Conservation (phyloP, 805 yeast species). For the Debaryomyces tyrocola region DNA sequence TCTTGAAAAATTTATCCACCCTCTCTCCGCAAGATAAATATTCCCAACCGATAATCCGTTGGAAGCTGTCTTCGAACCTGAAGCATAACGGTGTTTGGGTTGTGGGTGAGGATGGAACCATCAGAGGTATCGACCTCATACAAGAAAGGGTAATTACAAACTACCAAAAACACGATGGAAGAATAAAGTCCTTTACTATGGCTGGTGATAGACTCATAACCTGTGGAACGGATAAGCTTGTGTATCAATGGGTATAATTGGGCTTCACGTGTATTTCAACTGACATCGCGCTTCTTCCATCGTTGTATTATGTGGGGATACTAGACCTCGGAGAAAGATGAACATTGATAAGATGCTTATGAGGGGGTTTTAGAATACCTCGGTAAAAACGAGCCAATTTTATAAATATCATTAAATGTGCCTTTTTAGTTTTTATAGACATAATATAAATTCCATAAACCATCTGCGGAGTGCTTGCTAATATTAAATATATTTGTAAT, state of each 20-base stretch:
- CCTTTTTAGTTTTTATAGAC: too few relatives aligned
- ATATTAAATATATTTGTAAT: background rate
- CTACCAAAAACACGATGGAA: slow-evolving; percentile 43
- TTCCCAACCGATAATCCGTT: slow-evolving; percentile 48
- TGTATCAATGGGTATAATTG: slow-evolving; percentile 14
- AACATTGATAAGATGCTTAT: background rate
- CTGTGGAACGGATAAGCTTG: slow-evolving; percentile 44
- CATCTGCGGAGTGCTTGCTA: too few relatives aligned
- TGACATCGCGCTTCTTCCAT: background rate
- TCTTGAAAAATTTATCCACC: slow-evolving; percentile 37
- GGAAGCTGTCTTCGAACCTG: slow-evolving; percentile 30
- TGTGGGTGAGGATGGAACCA: slow-evolving; percentile 64
- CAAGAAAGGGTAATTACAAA: slow-evolving; percentile 29
- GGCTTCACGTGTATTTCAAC: background rate
- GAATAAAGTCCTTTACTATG: slow-evolving; percentile 45
- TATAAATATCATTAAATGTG: too few relatives aligned
- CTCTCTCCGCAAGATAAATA: slow-evolving; percentile 69
- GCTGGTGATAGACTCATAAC: slow-evolving; percentile 42
- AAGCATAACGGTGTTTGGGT: slow-evolving; percentile 61
- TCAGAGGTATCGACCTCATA: slow-evolving; percentile 60
- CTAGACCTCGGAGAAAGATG: background rate
- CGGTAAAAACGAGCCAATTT: too few relatives aligned
- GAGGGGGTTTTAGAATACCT: too few relatives aligned
- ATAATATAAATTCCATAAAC: too few relatives aligned
- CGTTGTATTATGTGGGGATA: slow-evolving; percentile 1